These are phyloP conservation scores for Eucalyptus polybractea DNA, from an alignment of 345 rosid species.

Conservation along the genomic window DNA sequence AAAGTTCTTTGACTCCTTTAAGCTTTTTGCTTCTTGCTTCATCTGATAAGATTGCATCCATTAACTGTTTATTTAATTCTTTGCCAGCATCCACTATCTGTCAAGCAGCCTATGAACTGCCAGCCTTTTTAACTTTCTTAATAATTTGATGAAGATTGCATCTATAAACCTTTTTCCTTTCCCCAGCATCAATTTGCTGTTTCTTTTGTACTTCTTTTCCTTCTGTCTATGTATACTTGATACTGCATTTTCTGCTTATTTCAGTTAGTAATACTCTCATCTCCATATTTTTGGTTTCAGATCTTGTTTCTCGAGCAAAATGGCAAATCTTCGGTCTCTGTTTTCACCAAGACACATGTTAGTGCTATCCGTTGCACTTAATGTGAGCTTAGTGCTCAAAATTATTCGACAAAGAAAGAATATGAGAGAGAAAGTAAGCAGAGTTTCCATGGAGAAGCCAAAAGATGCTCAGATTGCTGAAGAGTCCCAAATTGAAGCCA, in stretches of 20 bases:
- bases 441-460: neutral
- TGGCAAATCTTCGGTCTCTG: slow-evolving; percentile 20
- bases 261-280: neutral
- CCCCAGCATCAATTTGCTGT: neutral
- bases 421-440: neutral
- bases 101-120: neutral
- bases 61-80: neutral
- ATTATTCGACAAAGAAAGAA: slow-evolving; percentile 4
- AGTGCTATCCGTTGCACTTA: slow-evolving; percentile 56
- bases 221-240: neutral
- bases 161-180: neutral
- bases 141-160: neutral
- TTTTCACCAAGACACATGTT: slow-evolving; percentile 47
- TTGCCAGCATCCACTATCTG: neutral
- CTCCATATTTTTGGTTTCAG: neutral
- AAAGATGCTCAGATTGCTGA: neutral
- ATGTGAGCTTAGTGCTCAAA: slow-evolving; percentile 46
- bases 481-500: neutral
- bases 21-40: neutral
- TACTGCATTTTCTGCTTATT: neutral
- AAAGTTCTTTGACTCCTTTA: neutral
- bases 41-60: neutral
- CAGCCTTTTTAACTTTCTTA: neutral
- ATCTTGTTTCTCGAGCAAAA: neutral
- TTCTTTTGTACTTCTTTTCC: neutral